Evolutionary conservation across 1,284 basidiomycete genomes (phyloP).

Genomic region (Boletus mariae): DNA sequence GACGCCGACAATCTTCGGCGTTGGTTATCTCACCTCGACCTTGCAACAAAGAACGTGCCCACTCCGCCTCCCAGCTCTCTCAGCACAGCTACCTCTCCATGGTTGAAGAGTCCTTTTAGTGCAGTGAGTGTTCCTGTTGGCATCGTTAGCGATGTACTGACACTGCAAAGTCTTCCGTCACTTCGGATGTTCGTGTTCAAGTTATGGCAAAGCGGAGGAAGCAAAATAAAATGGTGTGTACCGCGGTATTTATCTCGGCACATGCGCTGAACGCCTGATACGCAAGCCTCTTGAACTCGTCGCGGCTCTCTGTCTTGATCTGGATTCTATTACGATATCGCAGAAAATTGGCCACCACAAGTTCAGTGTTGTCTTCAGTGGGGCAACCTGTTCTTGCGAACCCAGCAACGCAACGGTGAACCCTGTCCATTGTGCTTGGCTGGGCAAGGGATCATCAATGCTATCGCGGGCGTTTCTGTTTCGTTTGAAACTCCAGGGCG

Average conservation of each 20-base stretch:
- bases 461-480: slow-evolving; percentile 46
- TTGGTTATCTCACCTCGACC: slow-evolving; percentile 19
- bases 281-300: slow-evolving; percentile 23
- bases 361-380: slow-evolving; percentile 43
- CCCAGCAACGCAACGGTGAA: slow-evolving; percentile 47
- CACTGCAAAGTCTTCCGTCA: slow-evolving; percentile 17
- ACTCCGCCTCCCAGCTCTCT: slow-evolving; percentile 16
- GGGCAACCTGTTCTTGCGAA: slow-evolving; percentile 37
- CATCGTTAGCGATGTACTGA: slow-evolving; percentile 6
- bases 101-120: slow-evolving; percentile 31
- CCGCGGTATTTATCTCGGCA: neutral
- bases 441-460: slow-evolving; percentile 43
- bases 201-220: slow-evolving; percentile 15
- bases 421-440: slow-evolving; percentile 47
- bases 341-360: slow-evolving; percentile 33
- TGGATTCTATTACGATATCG: slow-evolving; percentile 25
- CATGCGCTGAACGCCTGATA: slow-evolving; percentile 6
- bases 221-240: slow-evolving; percentile 14
- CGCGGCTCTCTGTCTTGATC: slow-evolving; percentile 11
- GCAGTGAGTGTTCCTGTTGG: slow-evolving; percentile 19
- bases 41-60: slow-evolving; percentile 11
- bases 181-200: slow-evolving; percentile 14
- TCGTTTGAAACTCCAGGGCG: slow-evolving; percentile 38
- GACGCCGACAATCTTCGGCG: slow-evolving; percentile 40
- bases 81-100: slow-evolving; percentile 20